phyloP scores from a whole-genome alignment of 148 eudicot species.

The Limonium bicolor region DNA sequence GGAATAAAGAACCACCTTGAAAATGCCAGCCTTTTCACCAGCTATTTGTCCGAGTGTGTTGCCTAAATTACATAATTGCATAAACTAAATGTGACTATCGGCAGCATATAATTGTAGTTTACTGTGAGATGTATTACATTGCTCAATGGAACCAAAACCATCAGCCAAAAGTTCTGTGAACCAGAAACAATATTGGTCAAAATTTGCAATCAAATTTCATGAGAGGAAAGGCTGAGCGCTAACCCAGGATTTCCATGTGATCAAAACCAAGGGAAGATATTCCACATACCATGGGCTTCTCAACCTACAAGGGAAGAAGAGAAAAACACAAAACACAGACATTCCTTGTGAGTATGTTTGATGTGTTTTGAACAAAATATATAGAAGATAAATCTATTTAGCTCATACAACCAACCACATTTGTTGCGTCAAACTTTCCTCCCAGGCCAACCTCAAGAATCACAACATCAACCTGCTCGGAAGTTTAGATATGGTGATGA shows the following conservation, averaged over 20 bases:
- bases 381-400: neutral
- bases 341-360: too few species aligned
- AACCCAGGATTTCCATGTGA: conserved; percentile 99
- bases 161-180: too few species aligned
- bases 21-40: conserved; percentile 91
- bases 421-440: conserved; percentile 95
- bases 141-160: too few species aligned
- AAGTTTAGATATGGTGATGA: conserved; percentile 1
- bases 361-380: neutral
- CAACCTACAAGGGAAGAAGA: conserved; percentile 45
- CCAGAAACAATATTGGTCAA: too few species aligned
- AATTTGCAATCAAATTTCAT: neutral
- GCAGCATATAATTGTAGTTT: too few species aligned
- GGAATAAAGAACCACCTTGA: conserved; percentile 44
- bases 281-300: conserved; percentile 85
- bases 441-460: conserved; percentile 97
- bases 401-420: conserved; percentile 47
- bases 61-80: conserved; percentile 64
- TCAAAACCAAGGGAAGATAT: conserved; percentile 94
- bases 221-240: conserved; percentile 21
- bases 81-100: too few species aligned
- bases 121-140: too few species aligned
- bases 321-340: too few species aligned
- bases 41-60: conserved; percentile 92
- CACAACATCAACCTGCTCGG: conserved; percentile 82